phyloP scores from a whole-genome alignment of 2,329 filamentous ascomycete species.

The Hymenoscyphus occultus region DNA sequence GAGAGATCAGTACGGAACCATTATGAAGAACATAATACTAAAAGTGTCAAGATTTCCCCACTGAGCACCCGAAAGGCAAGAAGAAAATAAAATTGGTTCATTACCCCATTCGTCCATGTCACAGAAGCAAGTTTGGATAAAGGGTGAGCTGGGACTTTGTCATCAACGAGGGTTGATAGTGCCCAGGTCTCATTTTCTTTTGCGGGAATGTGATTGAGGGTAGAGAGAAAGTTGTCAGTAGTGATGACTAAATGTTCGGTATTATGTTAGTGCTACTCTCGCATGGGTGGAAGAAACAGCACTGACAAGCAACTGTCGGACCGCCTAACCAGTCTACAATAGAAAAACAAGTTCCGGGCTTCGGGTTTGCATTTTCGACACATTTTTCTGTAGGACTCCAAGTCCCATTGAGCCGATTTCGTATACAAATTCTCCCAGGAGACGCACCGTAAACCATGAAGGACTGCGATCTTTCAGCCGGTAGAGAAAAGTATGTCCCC shows the following conservation, averaged over 20 bases:
- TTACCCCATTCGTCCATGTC: constrained; percentile 19
- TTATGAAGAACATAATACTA: neutral
- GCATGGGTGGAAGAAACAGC: neutral
- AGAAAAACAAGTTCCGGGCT: neutral
- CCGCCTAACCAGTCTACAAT: constrained; percentile 13
- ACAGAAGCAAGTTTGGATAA: constrained; percentile 16
- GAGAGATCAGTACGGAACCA: neutral
- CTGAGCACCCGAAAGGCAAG: neutral
- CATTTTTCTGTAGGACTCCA: neutral
- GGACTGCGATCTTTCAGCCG: constrained; percentile 2
- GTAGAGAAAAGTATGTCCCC: constrained; percentile 2
- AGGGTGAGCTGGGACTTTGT: constrained; percentile 11
- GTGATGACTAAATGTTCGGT: constrained; percentile 4
- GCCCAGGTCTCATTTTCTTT: constrained; percentile 16
- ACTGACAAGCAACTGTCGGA: constrained; percentile 15
- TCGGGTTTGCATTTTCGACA: constrained; percentile 1
- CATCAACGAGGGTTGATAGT: constrained; percentile 9
- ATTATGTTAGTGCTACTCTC: neutral
- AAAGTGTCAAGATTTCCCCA: neutral
- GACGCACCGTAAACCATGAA: constrained; percentile 5
- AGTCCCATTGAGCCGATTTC: constrained; percentile 2
- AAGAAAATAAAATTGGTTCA: neutral
- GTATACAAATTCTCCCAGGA: constrained; percentile 8
- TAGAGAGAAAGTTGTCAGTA: constrained; percentile 8
- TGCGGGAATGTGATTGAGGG: constrained; percentile 16